These are phyloP conservation scores for Verticillium zaregamsianum DNA, from an alignment of 2,329 filamentous ascomycete genomes.

Conservation along the genomic window DNA sequence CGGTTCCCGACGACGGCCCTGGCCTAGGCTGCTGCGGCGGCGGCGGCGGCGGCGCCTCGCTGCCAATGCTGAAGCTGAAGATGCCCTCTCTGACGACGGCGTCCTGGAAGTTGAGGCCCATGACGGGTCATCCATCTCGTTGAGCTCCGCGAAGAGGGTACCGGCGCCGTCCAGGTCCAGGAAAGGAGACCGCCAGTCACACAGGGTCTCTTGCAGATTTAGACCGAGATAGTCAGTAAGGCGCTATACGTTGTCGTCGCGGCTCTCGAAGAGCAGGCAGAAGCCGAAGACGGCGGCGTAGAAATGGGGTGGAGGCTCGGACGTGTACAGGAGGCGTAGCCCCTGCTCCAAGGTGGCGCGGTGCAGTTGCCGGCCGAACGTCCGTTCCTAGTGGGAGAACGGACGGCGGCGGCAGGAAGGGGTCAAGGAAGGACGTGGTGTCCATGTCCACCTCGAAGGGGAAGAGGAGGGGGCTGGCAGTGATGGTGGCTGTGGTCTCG, in stretches of 20 bases:
- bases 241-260: slow-evolving; percentile 40
- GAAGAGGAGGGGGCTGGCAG: no score
- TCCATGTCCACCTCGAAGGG: no score
- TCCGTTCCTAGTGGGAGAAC: slow-evolving; percentile 57
- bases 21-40: neutral
- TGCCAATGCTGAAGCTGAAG: slow-evolving; percentile 9
- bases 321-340: slow-evolving; percentile 50
- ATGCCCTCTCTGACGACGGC: slow-evolving; percentile 4
- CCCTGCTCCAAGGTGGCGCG: slow-evolving; percentile 61
- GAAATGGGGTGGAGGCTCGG: slow-evolving; percentile 40
- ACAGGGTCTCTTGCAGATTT: slow-evolving; percentile 39
- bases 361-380: slow-evolving; percentile 68
- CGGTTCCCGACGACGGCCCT: slow-evolving; percentile 32
- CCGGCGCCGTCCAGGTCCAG: slow-evolving; percentile 65
- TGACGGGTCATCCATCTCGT: slow-evolving; percentile 11
- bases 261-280: slow-evolving; percentile 56
- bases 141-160: slow-evolving; percentile 55
- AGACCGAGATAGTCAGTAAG: slow-evolving; percentile 27
- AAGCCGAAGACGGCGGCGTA: slow-evolving; percentile 64
- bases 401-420: slow-evolving; percentile 23
- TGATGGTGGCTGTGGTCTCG: slow-evolving; percentile 8
- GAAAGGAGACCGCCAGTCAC: slow-evolving; percentile 57
- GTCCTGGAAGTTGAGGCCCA: slow-evolving; percentile 11
- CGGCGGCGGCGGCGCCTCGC: neutral
- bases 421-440: slow-evolving; percentile 9